Evolutionary conservation across 306 rosid genomes (phyloP).

Genomic region (Ochetophila trinervis): DNA sequence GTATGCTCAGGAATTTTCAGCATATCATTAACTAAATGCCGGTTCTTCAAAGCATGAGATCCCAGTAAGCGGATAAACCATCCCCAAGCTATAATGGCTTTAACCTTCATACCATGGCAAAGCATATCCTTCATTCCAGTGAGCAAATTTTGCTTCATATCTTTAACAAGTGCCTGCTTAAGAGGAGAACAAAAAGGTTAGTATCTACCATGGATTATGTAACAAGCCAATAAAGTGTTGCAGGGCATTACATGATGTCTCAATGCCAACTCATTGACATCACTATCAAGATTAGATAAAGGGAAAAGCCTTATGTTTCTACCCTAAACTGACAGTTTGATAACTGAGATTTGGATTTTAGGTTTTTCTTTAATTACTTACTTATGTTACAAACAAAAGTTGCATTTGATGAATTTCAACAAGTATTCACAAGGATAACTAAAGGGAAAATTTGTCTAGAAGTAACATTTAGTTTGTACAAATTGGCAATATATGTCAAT

Average conservation of each 20-base stretch:
- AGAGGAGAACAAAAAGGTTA: background rate
- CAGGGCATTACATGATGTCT: background rate
- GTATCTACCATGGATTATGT: background rate
- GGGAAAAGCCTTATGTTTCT: constrained; percentile 2
- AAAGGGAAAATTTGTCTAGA: background rate
- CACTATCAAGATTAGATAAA: constrained; percentile 1
- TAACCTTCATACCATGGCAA: constrained; percentile 66
- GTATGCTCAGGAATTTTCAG: constrained; percentile 76
- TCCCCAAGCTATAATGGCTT: constrained; percentile 78
- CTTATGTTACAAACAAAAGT: background rate
- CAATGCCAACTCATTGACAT: background rate
- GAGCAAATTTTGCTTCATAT: constrained; percentile 65
- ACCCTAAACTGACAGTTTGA: background rate
- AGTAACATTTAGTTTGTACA: background rate
- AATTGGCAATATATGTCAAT: background rate
- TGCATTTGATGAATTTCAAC: background rate
- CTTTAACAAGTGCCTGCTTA: constrained; percentile 58
- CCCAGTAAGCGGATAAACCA: constrained; percentile 80
- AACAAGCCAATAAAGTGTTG: background rate
- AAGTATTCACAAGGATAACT: background rate
- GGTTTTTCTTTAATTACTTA: too few species aligned
- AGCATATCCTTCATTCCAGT: constrained; percentile 53
- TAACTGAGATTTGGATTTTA: too few species aligned
- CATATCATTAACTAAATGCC: constrained; percentile 65
- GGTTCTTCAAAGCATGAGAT: constrained; percentile 60